Percentiles rank a stretch among this genome's conserved stretches.
These are phyloP conservation scores for Saccharomyces pastorianus DNA, from an alignment of 1,139 yeast genomes.

Conservation along the genomic window DNA sequence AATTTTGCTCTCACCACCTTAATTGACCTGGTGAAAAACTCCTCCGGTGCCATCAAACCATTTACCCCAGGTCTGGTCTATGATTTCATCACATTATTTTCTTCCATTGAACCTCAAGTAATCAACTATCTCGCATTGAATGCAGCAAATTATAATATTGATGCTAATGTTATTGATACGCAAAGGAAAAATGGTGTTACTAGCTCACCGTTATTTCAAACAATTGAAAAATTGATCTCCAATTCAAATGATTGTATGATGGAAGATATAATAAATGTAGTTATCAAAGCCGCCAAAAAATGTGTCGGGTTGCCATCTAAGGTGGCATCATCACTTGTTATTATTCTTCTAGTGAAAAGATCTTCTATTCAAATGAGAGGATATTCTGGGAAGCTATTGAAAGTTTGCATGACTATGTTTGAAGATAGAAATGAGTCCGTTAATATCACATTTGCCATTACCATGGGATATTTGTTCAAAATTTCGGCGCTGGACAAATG, in stretches of 20 bases:
- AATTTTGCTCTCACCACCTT: constrained; percentile 69
- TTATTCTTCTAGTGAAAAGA: constrained; percentile 55
- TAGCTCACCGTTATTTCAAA: constrained; percentile 82
- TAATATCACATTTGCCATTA: constrained; percentile 65
- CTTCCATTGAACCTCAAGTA: constrained; percentile 86
- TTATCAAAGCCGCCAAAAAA: constrained; percentile 44
- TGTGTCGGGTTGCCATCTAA: constrained; percentile 90
- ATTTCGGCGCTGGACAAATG: constrained; percentile 49
- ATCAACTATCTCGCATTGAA: constrained; percentile 78
- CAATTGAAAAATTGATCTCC: constrained; percentile 64
- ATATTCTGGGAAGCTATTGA: constrained; percentile 55
- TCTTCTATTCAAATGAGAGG: constrained; percentile 49
- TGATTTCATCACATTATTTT: constrained; percentile 63
- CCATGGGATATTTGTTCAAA: constrained; percentile 74
- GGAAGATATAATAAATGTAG: constrained; percentile 43
- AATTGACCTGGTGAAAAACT: constrained; percentile 56
- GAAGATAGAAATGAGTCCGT: constrained; percentile 67
- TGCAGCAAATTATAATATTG: constrained; percentile 79
- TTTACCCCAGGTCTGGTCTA: constrained; percentile 64
- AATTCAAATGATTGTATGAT: constrained; percentile 46
- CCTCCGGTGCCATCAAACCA: constrained; percentile 53
- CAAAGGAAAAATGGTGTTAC: constrained; percentile 68
- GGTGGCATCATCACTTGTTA: constrained; percentile 73
- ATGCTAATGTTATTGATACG: constrained; percentile 65
- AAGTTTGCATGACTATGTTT: constrained; percentile 51